These are phyloP conservation scores for Kalmanozyma brasiliensis DNA, from an alignment of 1,284 basidiomycete species.

Conservation along the genomic window DNA sequence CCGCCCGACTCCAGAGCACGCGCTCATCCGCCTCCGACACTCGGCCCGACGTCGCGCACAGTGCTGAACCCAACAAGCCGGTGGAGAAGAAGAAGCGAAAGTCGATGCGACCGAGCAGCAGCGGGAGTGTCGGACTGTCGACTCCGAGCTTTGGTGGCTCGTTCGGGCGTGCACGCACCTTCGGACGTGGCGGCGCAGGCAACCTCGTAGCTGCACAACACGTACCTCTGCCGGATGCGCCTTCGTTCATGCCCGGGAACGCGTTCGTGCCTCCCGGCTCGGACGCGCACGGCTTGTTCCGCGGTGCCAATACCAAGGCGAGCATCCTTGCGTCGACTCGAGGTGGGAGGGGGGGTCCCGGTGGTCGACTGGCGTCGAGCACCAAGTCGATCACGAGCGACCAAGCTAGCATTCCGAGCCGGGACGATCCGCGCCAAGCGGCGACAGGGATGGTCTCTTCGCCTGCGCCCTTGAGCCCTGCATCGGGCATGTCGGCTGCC, in stretches of 20 bases:
- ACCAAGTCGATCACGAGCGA: constrained; percentile 16
- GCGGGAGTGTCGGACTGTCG: constrained; percentile 6
- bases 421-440: too few species aligned
- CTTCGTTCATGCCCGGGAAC: constrained; percentile 22
- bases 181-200: constrained; percentile 9
- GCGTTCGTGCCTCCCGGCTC: constrained; percentile 18
- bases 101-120: constrained; percentile 28
- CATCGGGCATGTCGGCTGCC: constrained; percentile 13
- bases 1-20: constrained; percentile 37
- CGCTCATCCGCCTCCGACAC: constrained; percentile 16
- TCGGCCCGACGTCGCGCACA: not conserved
- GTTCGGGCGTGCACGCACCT: not conserved
- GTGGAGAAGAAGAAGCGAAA: constrained; percentile 24
- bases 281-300: constrained; percentile 11
- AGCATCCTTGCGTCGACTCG: constrained; percentile 14
- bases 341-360: not conserved
- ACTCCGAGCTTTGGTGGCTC: constrained; percentile 19
- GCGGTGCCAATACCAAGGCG: constrained; percentile 19
- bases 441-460: not conserved
- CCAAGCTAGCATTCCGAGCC: not conserved
- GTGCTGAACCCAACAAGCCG: constrained; percentile 6
- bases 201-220: not conserved
- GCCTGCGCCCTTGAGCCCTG: not conserved
- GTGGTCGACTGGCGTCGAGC: constrained; percentile 14
- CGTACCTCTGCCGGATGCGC: constrained; percentile 21